Evolutionary conservation across 2,329 filamentous ascomycete genomes (phyloP), one percentile per base, ranked within the genome.

Genomic region (Monosporascus sp.): DNA sequence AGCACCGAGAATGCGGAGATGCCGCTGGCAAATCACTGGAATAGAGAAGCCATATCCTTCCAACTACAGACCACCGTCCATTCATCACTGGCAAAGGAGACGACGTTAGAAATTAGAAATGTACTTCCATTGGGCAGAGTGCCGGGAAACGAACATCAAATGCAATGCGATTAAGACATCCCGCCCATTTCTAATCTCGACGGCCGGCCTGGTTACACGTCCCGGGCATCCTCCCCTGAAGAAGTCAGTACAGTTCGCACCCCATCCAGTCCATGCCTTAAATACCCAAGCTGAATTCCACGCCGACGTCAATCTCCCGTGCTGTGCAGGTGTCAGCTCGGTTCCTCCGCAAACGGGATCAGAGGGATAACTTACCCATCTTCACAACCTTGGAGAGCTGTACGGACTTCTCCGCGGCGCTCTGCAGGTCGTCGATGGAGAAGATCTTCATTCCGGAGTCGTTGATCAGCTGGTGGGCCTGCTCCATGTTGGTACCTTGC

Each of bases 311-410:
- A 68, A 97, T 97, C 65, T 97, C 92, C 67, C 93, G 89, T 66
- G 94, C 89, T 89, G 64, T 50, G 54, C 44, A 45, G 27, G 46
- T 49, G 59, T 61, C 58, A 54, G 59, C 51, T 50, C 31, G 27
- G 31, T 51, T 54, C 25, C 51, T 46, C 22, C 4, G 47, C 37
- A 7, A 9, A n/a, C 37, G 20, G 22, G 20, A 22, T 14, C 31
- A 25, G 15, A 38, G 18, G 18, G 11, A 35, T 48, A 47, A 82
- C 86, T 79, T 77, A 89, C 87, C 90, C 86, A 96, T 89, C 87
- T 97, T 97, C 67, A 99, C 94, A 63, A 99, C 89, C 84, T 97
- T 97, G 67, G 91, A 97, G 75, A 99, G 93, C 76, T 99, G 93
- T 60, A 99, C 94, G 31, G 92, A 89, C 83, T 96, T 97, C 84